Base-by-base conservation (phyloP, 2,329 filamentous ascomycete genomes). In the Aspergillus cejpii region DNA sequence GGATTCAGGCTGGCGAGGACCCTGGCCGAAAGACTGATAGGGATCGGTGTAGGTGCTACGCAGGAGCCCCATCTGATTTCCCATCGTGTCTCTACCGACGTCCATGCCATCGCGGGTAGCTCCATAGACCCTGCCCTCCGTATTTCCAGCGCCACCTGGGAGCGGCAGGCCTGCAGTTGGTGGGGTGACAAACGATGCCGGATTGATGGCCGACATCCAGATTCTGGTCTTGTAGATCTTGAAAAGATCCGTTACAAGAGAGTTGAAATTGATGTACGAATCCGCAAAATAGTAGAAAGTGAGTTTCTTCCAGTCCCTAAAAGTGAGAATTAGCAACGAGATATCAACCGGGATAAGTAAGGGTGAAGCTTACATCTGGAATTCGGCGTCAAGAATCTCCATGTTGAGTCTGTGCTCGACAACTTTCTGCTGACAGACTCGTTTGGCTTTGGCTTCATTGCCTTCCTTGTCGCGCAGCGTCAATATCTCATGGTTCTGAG, bases 241-340 rank as follows among this genome's bases (percentile, higher is more conserved):
- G 78, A 97, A 98, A 10, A 98, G 76, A 63, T 98, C 92, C 0
- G 90, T 95, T 42, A 98, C 92, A 12, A 98, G 80, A 2, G 88
- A 87, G 65, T 98, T 98, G 77, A 98, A 98, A 71, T 97, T 97
- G 74, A 98, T 95, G 65, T 98, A 98, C 0, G 88, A 83, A 62
- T 96, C 90, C 43, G 92, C 91, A 64, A 96, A 98, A 70, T 97
- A 98, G 73, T 96, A 98, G 69, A 97, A 97, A 0, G 94, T 98
- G 44, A 98, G 74, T 66, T 98, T 98, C 71, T 97, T 95, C 82
- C 89, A 96, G 65, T 98, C 92, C 83, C 91, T 96, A 57, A 45
- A n/a, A 50, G 11, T 31, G 15, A 37, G 21, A 46, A 41, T 58
- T 43, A 61, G 46, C 33, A 42, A 19, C 5, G 14, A n/a, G 19